A percentile compares a stretch with the other conserved stretches of the same genome.
Evolutionary conservation across 257 asterid species (phyloP).

Genomic region (Scutellaria barbata): DNA sequence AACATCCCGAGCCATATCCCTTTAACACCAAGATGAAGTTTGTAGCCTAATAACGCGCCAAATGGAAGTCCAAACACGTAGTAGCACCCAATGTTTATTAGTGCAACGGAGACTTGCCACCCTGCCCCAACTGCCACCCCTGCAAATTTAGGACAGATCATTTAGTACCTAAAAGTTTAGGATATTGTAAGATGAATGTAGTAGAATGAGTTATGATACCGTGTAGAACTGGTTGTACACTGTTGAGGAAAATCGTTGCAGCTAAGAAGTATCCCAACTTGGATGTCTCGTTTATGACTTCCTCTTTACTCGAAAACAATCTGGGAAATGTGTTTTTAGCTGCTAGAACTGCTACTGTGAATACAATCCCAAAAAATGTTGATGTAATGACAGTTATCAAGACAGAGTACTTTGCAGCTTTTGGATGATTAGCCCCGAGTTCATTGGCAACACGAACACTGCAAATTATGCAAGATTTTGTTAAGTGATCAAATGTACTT

Average conservation of each 20-base stretch:
- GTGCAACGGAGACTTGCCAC: conserved; percentile 81
- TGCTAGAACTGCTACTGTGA: conserved; percentile 54
- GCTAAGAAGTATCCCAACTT: conserved; percentile 69
- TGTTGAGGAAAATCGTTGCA: conserved; percentile 71
- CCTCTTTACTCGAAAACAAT: conserved; percentile 54
- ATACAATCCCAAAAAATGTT: conserved; percentile 54
- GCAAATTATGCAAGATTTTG: conserved; percentile 27
- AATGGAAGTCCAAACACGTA: conserved; percentile 76
- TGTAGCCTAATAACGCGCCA: conserved; percentile 79
- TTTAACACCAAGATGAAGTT: conserved; percentile 56
- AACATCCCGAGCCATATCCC: conserved; percentile 91
- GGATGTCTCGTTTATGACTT: conserved; percentile 67
- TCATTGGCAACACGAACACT: conserved; percentile 84
- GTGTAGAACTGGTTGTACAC: conserved; percentile 81
- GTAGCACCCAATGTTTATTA: conserved; percentile 61
- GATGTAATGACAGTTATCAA: conserved; percentile 59
- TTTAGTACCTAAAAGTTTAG: background rate
- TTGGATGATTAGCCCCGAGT: conserved; percentile 76
- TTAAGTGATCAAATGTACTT: background rate
- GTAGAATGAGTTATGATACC: conserved; percentile 43
- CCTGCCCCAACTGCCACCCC: conserved; percentile 98
- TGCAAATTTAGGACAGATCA: conserved; percentile 30
- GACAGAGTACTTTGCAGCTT: conserved; percentile 76
- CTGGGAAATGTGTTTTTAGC: conserved; percentile 50
- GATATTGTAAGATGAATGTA: background rate